phyloP scores from a whole-genome alignment of 1,284 basidiomycete genomes.

The Macrocystidia cucumis region DNA sequence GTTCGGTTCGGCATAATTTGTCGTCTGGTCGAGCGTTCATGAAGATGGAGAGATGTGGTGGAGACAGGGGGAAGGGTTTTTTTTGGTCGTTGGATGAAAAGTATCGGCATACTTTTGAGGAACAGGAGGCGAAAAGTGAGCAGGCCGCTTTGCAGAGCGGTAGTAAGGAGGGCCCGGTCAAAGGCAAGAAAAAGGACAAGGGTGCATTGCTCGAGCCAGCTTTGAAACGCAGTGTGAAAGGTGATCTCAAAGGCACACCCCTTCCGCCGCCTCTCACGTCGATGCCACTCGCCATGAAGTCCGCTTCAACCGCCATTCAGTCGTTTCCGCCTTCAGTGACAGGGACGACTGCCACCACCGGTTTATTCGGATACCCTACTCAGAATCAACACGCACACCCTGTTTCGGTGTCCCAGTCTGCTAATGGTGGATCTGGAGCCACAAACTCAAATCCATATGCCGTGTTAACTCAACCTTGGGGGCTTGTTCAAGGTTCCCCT shows the following conservation, averaged over 20 bases:
- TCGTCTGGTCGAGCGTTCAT: constrained; percentile 85
- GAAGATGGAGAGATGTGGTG: constrained; percentile 77
- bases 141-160: constrained; percentile 24
- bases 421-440: constrained; percentile 28
- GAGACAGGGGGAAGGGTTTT: constrained; percentile 83
- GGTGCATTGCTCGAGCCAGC: constrained; percentile 44
- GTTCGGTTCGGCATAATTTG: constrained; percentile 88
- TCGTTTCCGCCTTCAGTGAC: constrained; percentile 5
- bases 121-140: constrained; percentile 53
- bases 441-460: constrained; percentile 33
- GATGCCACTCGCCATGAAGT: constrained; percentile 41
- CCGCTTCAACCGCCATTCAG: constrained; percentile 11
- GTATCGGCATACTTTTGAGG: constrained; percentile 56
- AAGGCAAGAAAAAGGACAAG: constrained; percentile 43
- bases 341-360: constrained; percentile 22
- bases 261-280: constrained; percentile 63
- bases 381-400: constrained; percentile 18
- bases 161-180: constrained; percentile 22
- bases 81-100: constrained; percentile 85
- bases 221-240: constrained; percentile 59
- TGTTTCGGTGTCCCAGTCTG: constrained; percentile 16
- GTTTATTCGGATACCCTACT: constrained; percentile 30
- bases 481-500: constrained; percentile 12
- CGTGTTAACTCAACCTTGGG: constrained; percentile 26
- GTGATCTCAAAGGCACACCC: constrained; percentile 42